A percentile compares a stretch with the other conserved stretches of the same genome.
These are phyloP conservation scores for Wickerhamomyces sydowiorum DNA, from an alignment of 805 yeast genomes.

Conservation along the genomic window DNA sequence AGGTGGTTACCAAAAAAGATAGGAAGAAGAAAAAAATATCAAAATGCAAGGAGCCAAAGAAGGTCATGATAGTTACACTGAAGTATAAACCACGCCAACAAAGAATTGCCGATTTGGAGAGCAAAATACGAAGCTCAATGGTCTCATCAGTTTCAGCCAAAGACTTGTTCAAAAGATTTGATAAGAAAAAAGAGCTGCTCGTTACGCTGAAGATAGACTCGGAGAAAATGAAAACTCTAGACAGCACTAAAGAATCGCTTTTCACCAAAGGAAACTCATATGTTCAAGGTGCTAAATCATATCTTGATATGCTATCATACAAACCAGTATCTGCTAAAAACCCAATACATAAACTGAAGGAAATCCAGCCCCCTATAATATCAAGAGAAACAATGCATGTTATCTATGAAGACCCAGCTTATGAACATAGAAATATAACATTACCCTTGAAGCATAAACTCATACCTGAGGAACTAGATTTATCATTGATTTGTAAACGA, in stretches of 20 bases:
- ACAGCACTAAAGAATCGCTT: background rate
- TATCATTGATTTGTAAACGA: background rate
- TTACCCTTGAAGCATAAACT: background rate
- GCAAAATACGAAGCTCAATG: conserved; percentile 13
- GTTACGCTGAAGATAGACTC: conserved; percentile 1
- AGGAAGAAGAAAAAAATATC: background rate
- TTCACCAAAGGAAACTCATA: background rate
- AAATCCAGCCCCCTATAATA: conserved; percentile 9
- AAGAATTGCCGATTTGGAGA: conserved; percentile 15
- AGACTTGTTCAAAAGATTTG: conserved; percentile 10
- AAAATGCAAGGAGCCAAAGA: conserved; percentile 1
- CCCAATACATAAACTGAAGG: conserved; percentile 17
- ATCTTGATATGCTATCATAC: conserved; percentile 6
- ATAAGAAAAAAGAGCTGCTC: background rate
- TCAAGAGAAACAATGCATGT: conserved; percentile 12
- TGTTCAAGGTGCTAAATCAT: conserved; percentile 6
- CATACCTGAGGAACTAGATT: conserved; percentile 1
- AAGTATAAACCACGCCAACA: conserved; percentile 14
- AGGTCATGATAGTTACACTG: conserved; percentile 10
- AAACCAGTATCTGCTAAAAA: conserved; percentile 5
- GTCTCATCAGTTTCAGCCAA: conserved; percentile 13
- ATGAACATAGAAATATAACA: conserved; percentile 4
- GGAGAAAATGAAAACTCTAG: background rate
- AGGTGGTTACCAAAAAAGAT: background rate
- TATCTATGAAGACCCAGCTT: conserved; percentile 1